Percentiles rank a stretch among this genome's conserved stretches.
Evolutionary conservation across 768 basidiomycete genomes (phyloP).

Genomic region (Trametes elegans): DNA sequence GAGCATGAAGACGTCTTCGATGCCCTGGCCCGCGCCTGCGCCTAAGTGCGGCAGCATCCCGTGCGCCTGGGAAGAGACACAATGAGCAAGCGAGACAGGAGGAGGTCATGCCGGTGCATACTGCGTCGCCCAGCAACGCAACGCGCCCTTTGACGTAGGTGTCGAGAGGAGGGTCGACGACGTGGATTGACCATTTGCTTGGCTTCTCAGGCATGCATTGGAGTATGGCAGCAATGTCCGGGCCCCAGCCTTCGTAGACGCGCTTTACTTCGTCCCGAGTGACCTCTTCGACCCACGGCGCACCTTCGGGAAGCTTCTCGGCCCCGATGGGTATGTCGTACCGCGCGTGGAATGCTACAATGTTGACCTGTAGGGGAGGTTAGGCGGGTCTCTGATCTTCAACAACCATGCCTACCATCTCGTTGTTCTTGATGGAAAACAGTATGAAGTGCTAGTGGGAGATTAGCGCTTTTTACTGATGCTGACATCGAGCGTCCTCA

Average conservation of each 20-base stretch:
- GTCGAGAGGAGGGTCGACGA: slow-evolving; percentile 42
- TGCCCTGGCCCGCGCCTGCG: slow-evolving; percentile 57
- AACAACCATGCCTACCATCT: slow-evolving; percentile 33
- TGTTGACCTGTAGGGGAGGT: slow-evolving; percentile 32
- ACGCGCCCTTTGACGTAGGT: slow-evolving; percentile 40
- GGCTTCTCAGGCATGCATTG: slow-evolving; percentile 40
- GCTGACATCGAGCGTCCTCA: background rate
- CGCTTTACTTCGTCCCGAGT: slow-evolving; percentile 37
- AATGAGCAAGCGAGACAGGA: background rate
- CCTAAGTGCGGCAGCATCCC: slow-evolving; percentile 60
- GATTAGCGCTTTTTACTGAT: background rate
- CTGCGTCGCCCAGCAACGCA: background rate
- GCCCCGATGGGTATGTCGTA: slow-evolving; percentile 24
- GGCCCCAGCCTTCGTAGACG: slow-evolving; percentile 44
- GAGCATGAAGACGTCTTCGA: slow-evolving; percentile 53
- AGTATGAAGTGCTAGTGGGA: slow-evolving; percentile 47
- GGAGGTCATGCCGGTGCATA: too few species aligned
- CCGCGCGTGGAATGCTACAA: slow-evolving; percentile 40
- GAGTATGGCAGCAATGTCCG: slow-evolving; percentile 41
- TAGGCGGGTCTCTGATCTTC: background rate
- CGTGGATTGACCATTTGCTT: slow-evolving; percentile 54
- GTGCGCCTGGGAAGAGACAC: slow-evolving; percentile 37
- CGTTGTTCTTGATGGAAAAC: slow-evolving; percentile 44
- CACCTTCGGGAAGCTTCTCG: background rate
- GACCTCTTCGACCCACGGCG: slow-evolving; percentile 39